These are phyloP conservation scores for Geoglossum cookeanum DNA, from an alignment of 2,329 filamentous ascomycete genomes.

Conservation along the genomic window DNA sequence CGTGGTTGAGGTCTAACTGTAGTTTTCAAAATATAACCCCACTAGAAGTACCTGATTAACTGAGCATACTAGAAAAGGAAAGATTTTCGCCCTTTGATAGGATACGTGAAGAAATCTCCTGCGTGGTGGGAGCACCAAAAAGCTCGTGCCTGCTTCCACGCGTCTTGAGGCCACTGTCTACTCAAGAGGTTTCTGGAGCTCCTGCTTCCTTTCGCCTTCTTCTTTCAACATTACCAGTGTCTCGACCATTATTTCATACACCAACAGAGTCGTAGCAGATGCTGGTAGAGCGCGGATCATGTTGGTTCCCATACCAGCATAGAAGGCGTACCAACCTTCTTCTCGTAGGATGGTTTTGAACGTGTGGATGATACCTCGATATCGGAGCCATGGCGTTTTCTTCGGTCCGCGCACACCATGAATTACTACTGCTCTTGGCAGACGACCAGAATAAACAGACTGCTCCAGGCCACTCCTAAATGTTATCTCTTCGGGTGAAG, in stretches of 20 bases:
- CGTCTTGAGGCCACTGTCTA: too few relatives aligned
- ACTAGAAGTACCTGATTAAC: too few relatives aligned
- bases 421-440: conserved; percentile 25
- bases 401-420: too few relatives aligned
- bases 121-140: too few relatives aligned
- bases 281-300: conserved; percentile 91
- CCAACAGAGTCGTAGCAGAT: conserved; percentile 93
- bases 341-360: conserved; percentile 70
- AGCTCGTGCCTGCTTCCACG: too few relatives aligned
- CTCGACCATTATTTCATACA: conserved; percentile 43
- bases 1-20: too few relatives aligned
- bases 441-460: conserved; percentile 28
- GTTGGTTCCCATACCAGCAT: conserved; percentile 93
- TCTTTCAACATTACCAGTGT: conserved; percentile 8
- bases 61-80: too few relatives aligned
- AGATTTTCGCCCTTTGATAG: too few relatives aligned
- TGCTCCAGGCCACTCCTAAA: conserved; percentile 24
- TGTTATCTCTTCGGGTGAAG: conserved; percentile 30
- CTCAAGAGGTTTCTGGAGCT: conserved; percentile 1
- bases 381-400: conserved; percentile 29
- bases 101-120: too few relatives aligned
- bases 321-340: conserved; percentile 92
- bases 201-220: conserved; percentile 24
- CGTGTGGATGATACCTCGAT: conserved; percentile 63
- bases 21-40: too few relatives aligned